Percentiles rank a stretch among this genome's conserved stretches.
Evolutionary conservation across 495 filamentous ascomycete species (phyloP).

Genomic region (Hyaloscypha finlandica): DNA sequence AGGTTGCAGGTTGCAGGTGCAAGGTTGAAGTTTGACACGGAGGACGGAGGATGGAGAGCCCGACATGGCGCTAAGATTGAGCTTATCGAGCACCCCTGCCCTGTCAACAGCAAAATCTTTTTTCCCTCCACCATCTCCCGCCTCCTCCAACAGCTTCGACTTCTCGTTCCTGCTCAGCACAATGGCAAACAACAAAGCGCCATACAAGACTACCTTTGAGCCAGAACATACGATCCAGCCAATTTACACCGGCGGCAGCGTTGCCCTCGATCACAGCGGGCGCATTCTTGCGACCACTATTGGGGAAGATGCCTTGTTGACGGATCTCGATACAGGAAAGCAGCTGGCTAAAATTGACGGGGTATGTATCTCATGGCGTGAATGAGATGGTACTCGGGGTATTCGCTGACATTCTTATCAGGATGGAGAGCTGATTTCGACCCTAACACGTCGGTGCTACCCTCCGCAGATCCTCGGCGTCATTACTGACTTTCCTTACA

Average conservation of each 20-base stretch:
- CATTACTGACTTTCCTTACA: constrained; percentile 40
- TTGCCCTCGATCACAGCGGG: constrained; percentile 79
- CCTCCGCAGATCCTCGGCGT: not conserved
- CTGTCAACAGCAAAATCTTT: constrained; percentile 18
- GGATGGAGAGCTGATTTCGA: constrained; percentile 93
- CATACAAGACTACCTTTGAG: constrained; percentile 82
- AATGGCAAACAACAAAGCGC: constrained; percentile 53
- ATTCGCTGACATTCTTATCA: constrained; percentile 38
- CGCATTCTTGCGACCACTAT: constrained; percentile 83
- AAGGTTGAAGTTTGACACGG: too few species aligned
- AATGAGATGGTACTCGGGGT: not conserved
- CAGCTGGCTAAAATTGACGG: constrained; percentile 88
- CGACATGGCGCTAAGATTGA: constrained; percentile 23
- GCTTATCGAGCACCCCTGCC: constrained; percentile 19
- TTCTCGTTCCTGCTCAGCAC: not conserved
- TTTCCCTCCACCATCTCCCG: not conserved
- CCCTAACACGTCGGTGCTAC: constrained; percentile 66
- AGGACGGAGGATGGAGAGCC: not conserved
- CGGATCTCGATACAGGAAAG: constrained; percentile 79
- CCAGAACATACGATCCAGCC: constrained; percentile 79
- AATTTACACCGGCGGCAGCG: constrained; percentile 89
- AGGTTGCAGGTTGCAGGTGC: too few species aligned
- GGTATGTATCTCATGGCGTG: constrained; percentile 50
- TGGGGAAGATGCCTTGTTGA: constrained; percentile 85
- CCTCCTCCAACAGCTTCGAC: not conserved